Percentiles rank a stretch among this genome's conserved stretches.
Evolutionary conservation across 257 asterid genomes (phyloP).

Genomic region (Solanum ossicruentum): DNA sequence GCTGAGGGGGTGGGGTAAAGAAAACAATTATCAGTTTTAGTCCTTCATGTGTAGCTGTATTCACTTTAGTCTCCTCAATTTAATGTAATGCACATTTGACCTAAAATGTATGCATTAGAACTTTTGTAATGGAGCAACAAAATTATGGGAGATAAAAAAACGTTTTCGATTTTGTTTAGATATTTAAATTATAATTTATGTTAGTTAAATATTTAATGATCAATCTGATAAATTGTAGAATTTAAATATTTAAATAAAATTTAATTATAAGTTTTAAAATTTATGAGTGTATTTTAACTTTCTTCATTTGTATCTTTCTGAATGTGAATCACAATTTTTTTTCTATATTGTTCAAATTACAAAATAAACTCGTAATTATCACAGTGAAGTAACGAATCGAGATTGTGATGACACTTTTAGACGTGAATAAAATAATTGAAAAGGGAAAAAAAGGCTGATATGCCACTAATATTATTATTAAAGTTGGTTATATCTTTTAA

Average conservation of each 20-base stretch:
- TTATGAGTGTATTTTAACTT: neutral
- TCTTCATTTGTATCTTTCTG: neutral
- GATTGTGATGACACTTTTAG: no score
- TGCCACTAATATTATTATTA: no score
- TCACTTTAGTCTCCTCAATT: neutral
- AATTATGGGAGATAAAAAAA: neutral
- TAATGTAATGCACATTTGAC: neutral
- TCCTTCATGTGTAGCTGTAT: neutral
- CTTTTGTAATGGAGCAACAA: neutral
- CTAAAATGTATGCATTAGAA: neutral
- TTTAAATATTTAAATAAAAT: neutral
- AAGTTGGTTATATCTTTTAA: no score
- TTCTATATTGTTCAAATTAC: neutral
- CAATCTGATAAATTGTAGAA: neutral
- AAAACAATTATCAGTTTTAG: neutral
- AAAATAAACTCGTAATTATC: neutral
- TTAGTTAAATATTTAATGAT: neutral
- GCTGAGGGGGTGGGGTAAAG: neutral
- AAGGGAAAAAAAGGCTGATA: no score
- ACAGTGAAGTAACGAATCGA: neutral
- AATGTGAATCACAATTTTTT: neutral
- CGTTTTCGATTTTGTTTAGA: neutral
- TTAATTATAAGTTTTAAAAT: neutral
- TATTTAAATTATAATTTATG: neutral
- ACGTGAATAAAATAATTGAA: no score